Conservation (phyloP, 768 basidiomycete species). For the Sarcodon aspratus region DNA sequence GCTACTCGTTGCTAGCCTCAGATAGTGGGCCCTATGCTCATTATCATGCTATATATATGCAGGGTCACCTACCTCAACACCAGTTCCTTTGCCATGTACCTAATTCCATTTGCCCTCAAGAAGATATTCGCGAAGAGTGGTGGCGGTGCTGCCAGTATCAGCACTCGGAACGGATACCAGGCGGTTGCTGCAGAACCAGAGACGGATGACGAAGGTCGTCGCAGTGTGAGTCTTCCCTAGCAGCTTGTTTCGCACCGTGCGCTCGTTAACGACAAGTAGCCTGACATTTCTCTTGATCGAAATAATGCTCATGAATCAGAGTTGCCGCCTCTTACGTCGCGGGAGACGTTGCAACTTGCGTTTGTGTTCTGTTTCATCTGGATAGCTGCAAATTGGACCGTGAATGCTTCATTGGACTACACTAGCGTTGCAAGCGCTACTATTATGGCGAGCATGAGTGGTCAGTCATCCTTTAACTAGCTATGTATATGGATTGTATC, state of each 20-base stretch:
- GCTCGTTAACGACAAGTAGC: no score
- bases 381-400: constrained; percentile 90
- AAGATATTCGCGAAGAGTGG: constrained; percentile 11
- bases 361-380: constrained; percentile 78
- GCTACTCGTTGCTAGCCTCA: not conserved
- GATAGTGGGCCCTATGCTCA: no score
- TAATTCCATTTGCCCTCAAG: constrained; percentile 47
- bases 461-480: constrained; percentile 24
- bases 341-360: constrained; percentile 73
- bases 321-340: constrained; percentile 36
- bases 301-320: constrained; percentile 4
- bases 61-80: constrained; percentile 90
- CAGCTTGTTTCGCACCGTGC: no score
- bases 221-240: no score
- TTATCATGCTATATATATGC: constrained; percentile 1
- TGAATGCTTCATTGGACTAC: constrained; percentile 74
- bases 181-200: no score
- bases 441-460: constrained; percentile 81
- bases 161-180: no score
- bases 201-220: no score
- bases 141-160: no score
- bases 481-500: not conserved
- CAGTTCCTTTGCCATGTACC: constrained; percentile 76
- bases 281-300: not conserved
- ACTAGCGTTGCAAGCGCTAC: constrained; percentile 95